phyloP scores from a whole-genome alignment of 2,329 filamentous ascomycete species.

The Drechslerella coelobrocha region DNA sequence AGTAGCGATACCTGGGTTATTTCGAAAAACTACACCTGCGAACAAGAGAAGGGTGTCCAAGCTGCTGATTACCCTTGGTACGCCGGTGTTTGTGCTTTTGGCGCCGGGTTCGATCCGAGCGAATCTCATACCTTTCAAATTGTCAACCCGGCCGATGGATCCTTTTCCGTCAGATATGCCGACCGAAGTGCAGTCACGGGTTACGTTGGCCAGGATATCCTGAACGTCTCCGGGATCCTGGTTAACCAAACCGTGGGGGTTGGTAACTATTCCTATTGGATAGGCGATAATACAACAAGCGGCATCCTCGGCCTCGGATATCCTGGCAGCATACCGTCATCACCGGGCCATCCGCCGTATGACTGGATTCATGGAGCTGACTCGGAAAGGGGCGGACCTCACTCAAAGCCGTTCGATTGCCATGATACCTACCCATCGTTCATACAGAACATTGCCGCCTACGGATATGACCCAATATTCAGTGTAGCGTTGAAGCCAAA shows the following conservation, averaged over 20 bases:
- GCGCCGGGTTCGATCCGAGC: constrained; percentile 5
- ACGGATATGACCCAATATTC: constrained; percentile 30
- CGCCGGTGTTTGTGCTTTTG: constrained; percentile 10
- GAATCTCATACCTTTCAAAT: constrained; percentile 17
- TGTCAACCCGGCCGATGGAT: constrained; percentile 4
- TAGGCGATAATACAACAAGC: constrained; percentile 16
- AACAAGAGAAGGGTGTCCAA: neutral
- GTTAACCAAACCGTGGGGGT: constrained; percentile 30
- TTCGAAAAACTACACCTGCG: constrained; percentile 5
- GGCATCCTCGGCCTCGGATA: constrained; percentile 41
- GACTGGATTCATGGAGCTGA: constrained; percentile 13
- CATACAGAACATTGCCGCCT: constrained; percentile 17
- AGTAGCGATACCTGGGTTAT: constrained; percentile 45
- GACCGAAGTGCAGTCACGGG: constrained; percentile 9
- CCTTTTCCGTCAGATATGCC: constrained; percentile 13
- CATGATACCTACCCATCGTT: constrained; percentile 35
- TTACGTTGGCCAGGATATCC: constrained; percentile 24
- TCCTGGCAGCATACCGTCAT: constrained; percentile 33
- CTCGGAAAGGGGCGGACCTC: neutral
- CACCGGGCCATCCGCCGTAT: constrained; percentile 20
- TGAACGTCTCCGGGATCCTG: constrained; percentile 20
- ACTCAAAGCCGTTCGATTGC: constrained; percentile 21
- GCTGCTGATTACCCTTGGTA: neutral
- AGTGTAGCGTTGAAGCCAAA: constrained; percentile 15
- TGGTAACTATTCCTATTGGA: neutral